These are phyloP conservation scores for Fistulifera solaris DNA, from an alignment of 108 stramenopile species.

Conservation along the genomic window DNA sequence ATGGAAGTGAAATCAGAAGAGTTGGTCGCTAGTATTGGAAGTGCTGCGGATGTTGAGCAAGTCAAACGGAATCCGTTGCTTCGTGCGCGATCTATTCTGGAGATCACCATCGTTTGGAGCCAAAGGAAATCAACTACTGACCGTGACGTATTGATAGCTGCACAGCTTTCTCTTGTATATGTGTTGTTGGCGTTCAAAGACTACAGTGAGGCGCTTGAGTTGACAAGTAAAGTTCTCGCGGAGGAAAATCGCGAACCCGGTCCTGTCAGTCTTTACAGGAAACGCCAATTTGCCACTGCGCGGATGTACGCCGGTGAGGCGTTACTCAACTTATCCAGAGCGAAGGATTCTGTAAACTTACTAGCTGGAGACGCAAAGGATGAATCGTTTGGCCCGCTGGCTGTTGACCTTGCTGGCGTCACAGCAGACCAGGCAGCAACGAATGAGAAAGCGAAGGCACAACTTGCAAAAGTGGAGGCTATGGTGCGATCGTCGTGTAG, in stretches of 20 bases:
- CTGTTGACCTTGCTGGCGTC: slow-evolving; percentile 24
- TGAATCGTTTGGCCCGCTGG: slow-evolving; percentile 38
- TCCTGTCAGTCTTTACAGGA: neutral
- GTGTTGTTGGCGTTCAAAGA: slow-evolving; percentile 44
- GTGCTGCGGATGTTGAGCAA: slow-evolving; percentile 30
- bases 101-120: neutral
- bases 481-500: slow-evolving; percentile 40
- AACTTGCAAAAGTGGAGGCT: slow-evolving; percentile 33
- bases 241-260: neutral
- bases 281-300: slow-evolving; percentile 35
- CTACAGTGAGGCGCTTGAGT: slow-evolving; percentile 25
- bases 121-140: too few species aligned
- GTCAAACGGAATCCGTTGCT: slow-evolving; percentile 19
- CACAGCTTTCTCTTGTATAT: slow-evolving; percentile 42
- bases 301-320: slow-evolving; percentile 68
- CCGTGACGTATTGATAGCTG: slow-evolving; percentile 9
- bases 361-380: slow-evolving; percentile 40
- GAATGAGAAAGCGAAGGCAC: slow-evolving; percentile 6
- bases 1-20: neutral
- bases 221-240: neutral
- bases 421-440: neutral
- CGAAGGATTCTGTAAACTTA: slow-evolving; percentile 29
- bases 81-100: slow-evolving; percentile 19
- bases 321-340: slow-evolving; percentile 30
- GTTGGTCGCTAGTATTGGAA: slow-evolving; percentile 17